These are phyloP conservation scores for Dactylellina parvicollis DNA, from an alignment of 2,329 filamentous ascomycete species.

Conservation along the genomic window DNA sequence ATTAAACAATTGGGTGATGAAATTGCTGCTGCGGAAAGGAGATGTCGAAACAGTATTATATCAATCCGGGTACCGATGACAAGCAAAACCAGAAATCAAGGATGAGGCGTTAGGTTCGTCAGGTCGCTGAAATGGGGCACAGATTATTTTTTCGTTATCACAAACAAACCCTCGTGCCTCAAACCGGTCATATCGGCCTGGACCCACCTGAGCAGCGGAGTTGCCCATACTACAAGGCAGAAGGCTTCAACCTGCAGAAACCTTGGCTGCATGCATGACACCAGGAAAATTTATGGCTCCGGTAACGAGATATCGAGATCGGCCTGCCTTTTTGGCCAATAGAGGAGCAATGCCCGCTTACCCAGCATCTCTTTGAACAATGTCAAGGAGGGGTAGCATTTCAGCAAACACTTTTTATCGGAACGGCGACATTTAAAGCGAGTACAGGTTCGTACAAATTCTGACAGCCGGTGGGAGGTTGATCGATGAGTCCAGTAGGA, in stretches of 20 bases:
- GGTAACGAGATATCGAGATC: slow-evolving; percentile 20
- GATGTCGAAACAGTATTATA: too few species aligned
- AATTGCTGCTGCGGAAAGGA: too few species aligned
- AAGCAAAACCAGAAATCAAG: too few species aligned
- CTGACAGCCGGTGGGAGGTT: neutral
- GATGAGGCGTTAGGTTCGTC: too few species aligned
- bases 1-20: too few species aligned
- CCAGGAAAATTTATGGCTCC: slow-evolving; percentile 1
- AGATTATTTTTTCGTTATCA: slow-evolving; percentile 3
- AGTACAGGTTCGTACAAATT: neutral
- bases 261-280: neutral
- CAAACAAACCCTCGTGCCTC: slow-evolving; percentile 34
- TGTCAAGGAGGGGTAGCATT: neutral
- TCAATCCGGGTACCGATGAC: too few species aligned
- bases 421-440: neutral
- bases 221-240: slow-evolving; percentile 15
- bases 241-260: slow-evolving; percentile 6
- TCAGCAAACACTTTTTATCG: neutral
- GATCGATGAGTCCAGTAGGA: neutral
- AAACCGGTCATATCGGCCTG: slow-evolving; percentile 9
- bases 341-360: neutral
- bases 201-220: slow-evolving; percentile 45
- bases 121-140: neutral
- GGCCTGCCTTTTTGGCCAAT: neutral
- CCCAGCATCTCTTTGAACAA: neutral